Base-by-base conservation (phyloP, 2,329 filamentous ascomycete species). In the Colletotrichum sojae region DNA sequence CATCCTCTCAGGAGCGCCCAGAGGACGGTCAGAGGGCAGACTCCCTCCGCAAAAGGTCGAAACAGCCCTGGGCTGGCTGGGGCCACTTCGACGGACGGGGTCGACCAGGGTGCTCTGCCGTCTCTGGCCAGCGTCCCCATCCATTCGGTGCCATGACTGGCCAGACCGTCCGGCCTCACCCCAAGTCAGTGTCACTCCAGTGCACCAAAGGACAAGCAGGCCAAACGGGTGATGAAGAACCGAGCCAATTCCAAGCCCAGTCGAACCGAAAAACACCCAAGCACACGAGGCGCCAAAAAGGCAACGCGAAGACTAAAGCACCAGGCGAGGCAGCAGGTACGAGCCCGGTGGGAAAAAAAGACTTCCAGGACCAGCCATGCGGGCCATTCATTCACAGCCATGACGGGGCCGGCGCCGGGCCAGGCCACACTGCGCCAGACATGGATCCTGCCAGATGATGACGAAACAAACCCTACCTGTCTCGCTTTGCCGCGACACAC, bases 401-500 rank as follows among this genome's bases (percentile, higher is more conserved):
- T 66, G 31, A 66, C 49, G 55, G 49, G 62, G 48, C 51, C 62
- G 53, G 62, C 55, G 52, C 62, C 51, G 45, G 51, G 31, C 62
- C 51, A 46, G 31, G 36, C 62, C 67, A 60, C 27, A 61, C 67
- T 51, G 51, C 51, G 56, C 55, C 67, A 61, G 55, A 48, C 62
- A 67, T 67, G 62, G 67, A 69, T 67, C 62, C 67, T 56, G 43
- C 67, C 67, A 60, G 60, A 51, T 52, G 51, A 60, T 54, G 43
- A 69, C 61, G 62, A 60, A 66, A 60, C 62, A 69, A 67, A 56
- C 51, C 67, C 62, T 65, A 54, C 36, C 20, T 39, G 3, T 18
- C 43, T 52, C 15, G 22, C 61, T 36, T 63, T 57, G 31, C 45
- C 59, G 27, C 16, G 27, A 49, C 43, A 54, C 49, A 20, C 31